Evolutionary conservation across 129 eudicot species (phyloP).

Genomic region (Erigeron canadensis): DNA sequence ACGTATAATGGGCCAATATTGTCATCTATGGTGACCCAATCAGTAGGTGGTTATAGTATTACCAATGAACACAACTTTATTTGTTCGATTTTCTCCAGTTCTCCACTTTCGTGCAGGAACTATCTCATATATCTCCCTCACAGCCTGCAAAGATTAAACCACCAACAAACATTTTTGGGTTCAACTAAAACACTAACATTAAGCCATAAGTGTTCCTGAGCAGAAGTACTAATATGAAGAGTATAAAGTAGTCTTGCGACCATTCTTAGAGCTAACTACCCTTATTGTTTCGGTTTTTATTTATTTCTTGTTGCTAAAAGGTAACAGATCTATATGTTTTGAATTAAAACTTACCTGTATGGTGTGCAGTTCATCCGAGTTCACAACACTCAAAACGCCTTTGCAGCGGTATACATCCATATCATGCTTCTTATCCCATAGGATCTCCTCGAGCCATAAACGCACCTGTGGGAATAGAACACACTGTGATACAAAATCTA

Average conservation of each 20-base stretch:
- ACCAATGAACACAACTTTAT: constrained; percentile 89
- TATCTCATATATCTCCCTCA: constrained; percentile 89
- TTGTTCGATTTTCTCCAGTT: constrained; percentile 47
- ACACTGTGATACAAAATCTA: constrained; percentile 4
- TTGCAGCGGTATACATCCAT: constrained; percentile 96
- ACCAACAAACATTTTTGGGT: neutral
- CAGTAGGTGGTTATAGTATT: constrained; percentile 13
- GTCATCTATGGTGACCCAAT: constrained; percentile 7
- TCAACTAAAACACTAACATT: neutral
- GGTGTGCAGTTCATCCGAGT: constrained; percentile 84
- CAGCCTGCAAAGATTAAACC: constrained; percentile 50
- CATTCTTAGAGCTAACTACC: neutral
- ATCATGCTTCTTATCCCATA: constrained; percentile 85
- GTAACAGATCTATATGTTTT: neutral
- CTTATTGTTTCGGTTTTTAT: neutral
- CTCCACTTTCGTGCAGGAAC: constrained; percentile 80
- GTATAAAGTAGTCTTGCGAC: neutral
- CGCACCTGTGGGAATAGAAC: constrained; percentile 45
- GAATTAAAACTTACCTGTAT: constrained; percentile 55
- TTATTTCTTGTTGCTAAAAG: too few relatives aligned
- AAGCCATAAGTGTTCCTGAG: neutral
- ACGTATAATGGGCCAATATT: neutral
- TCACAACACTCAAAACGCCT: constrained; percentile 67
- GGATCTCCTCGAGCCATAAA: constrained; percentile 86
- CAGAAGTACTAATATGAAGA: neutral